Percentiles rank a stretch among this genome's conserved stretches.
phyloP scores from a whole-genome alignment of 192 early-diverging fungal genomes.

The Rhizophagus sp. region DNA sequence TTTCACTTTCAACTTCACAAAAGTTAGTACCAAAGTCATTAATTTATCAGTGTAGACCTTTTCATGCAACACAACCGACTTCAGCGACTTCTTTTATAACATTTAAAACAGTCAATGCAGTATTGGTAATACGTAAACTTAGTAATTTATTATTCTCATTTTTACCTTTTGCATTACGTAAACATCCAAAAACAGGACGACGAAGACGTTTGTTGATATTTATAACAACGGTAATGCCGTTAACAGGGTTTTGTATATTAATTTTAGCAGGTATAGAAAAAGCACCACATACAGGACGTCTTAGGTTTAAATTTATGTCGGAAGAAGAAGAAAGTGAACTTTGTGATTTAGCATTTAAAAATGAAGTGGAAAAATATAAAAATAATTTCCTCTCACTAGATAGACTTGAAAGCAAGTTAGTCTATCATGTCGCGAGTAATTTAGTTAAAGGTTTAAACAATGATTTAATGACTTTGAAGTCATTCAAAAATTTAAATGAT shows the following conservation, averaged over 20 bases:
- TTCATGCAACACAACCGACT: conserved; percentile 6
- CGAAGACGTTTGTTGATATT: neutral
- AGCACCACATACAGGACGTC: conserved; percentile 57
- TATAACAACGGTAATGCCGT: conserved; percentile 32
- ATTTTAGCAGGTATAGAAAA: conserved; percentile 42
- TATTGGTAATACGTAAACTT: neutral
- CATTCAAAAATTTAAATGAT: neutral
- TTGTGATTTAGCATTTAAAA: conserved; percentile 36
- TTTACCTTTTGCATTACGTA: conserved; percentile 10
- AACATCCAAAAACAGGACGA: neutral
- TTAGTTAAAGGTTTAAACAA: conserved; percentile 12
- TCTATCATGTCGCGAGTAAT: neutral
- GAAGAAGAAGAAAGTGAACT: conserved; percentile 53
- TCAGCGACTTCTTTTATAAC: neutral
- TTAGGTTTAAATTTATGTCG: conserved; percentile 48
- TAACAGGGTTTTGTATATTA: conserved; percentile 38
- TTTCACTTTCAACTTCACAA: too few relatives aligned
- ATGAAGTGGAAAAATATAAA: conserved; percentile 15
- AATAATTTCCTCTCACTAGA: neutral
- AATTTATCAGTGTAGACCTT: neutral
- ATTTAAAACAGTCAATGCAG: neutral
- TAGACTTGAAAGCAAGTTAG: conserved; percentile 9
- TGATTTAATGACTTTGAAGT: conserved; percentile 9
- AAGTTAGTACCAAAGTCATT: too few relatives aligned
- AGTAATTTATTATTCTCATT: conserved; percentile 19